Percentiles rank a stretch among this genome's conserved stretches.
phyloP scores from a whole-genome alignment of 2,329 filamentous ascomycete genomes.

The Fusarium siculi region DNA sequence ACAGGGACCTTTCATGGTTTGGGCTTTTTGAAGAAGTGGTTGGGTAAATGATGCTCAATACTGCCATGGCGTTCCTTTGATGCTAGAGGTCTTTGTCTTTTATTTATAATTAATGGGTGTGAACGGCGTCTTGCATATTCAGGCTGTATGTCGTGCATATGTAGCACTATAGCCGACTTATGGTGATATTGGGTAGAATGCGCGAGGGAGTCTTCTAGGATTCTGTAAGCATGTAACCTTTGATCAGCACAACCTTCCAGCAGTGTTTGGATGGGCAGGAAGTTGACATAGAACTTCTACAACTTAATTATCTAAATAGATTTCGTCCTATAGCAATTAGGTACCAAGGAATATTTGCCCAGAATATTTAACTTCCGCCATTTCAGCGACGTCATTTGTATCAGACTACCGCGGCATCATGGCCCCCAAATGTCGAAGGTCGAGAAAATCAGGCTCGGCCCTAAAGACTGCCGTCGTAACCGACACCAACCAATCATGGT shows the following conservation, averaged over 20 bases:
- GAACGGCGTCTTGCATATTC: neutral
- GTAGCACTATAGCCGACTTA: accelerated
- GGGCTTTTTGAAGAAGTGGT: accelerated
- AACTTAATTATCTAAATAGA: accelerated
- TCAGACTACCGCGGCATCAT: accelerated
- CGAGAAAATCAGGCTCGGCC: neutral
- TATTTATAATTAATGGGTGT: neutral
- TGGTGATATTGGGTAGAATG: neutral
- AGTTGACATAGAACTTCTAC: accelerated
- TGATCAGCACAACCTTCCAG: accelerated
- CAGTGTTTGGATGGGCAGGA: accelerated
- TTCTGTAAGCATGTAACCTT: accelerated
- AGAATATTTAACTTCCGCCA: no score
- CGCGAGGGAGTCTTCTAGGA: accelerated
- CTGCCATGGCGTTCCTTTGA: accelerated
- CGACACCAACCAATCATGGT: neutral
- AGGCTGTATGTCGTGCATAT: neutral
- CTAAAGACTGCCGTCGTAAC: neutral
- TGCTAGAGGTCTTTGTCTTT: accelerated
- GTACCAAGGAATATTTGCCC: neutral
- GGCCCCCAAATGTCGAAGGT: neutral
- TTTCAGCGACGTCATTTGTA: accelerated
- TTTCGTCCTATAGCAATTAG: neutral
- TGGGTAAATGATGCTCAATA: accelerated
- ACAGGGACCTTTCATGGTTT: neutral